These are phyloP conservation scores for Oryza rufipogon DNA, from an alignment of 176 grass and related monocot species.

Conservation along the genomic window DNA sequence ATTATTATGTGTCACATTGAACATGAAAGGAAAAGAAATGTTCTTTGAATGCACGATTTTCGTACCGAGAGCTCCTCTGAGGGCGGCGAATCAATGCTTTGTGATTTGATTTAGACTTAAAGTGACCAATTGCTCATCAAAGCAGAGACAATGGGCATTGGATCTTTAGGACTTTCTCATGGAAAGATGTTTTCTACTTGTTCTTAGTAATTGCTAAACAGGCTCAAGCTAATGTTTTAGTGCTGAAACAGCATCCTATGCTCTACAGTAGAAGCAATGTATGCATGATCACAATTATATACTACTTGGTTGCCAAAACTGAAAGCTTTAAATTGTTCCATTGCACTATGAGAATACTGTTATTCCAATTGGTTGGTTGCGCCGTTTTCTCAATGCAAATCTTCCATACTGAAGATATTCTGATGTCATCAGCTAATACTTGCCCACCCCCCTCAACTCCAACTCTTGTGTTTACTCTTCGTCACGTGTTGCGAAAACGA, in stretches of 20 bases:
- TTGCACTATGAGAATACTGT: conserved; percentile 34
- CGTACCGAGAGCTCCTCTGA: conserved; percentile 35
- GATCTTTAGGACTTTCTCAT: conserved; percentile 41
- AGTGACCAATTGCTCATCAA: conserved; percentile 38
- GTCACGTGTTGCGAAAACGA: conserved; percentile 51
- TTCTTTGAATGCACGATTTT: background rate
- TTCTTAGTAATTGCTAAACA: background rate
- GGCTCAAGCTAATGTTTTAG: conserved; percentile 10
- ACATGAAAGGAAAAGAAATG: conserved; percentile 32
- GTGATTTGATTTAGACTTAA: conserved; percentile 57
- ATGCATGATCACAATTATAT: conserved; percentile 19
- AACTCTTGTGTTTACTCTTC: background rate
- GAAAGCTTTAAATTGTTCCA: conserved; percentile 42
- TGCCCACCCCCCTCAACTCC: background rate
- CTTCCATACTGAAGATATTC: conserved; percentile 46
- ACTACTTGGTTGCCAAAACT: conserved; percentile 35
- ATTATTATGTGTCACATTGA: conserved; percentile 31
- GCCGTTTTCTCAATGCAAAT: conserved; percentile 39
- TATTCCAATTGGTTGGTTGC: conserved; percentile 35
- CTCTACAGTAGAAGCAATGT: conserved; percentile 44
- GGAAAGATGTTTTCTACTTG: conserved; percentile 11
- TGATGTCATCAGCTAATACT: background rate
- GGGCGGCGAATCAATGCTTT: conserved; percentile 51
- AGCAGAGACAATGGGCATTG: conserved; percentile 61
- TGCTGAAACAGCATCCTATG: conserved; percentile 47